Evolutionary conservation across 2,329 filamentous ascomycete species (phyloP).

Genomic region (Fusarium sp.): DNA sequence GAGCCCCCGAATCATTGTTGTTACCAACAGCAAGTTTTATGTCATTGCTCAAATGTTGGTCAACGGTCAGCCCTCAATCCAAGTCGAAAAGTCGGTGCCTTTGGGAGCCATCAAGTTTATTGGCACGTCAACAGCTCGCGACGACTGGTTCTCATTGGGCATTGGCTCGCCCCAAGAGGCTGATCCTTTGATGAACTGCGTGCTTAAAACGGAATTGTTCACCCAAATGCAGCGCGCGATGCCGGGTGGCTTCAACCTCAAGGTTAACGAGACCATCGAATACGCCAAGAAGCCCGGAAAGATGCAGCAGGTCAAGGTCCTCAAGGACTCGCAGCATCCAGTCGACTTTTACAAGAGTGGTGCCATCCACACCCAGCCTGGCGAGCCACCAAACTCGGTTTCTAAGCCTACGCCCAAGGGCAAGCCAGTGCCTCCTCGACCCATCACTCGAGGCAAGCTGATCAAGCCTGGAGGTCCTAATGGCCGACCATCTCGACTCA

Average conservation of each 20-base stretch:
- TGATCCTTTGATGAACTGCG: slow-evolving; percentile 92
- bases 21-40: slow-evolving; percentile 91
- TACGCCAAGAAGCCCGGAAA: slow-evolving; percentile 99
- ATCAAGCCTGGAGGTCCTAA: slow-evolving; percentile 91
- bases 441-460: slow-evolving; percentile 93
- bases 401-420: slow-evolving; percentile 90
- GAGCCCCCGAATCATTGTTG: slow-evolving; percentile 85
- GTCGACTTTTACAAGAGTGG: slow-evolving; percentile 96
- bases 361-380: slow-evolving; percentile 87
- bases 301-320: slow-evolving; percentile 86
- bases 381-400: slow-evolving; percentile 85
- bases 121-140: slow-evolving; percentile 83
- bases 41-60: slow-evolving; percentile 88
- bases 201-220: slow-evolving; percentile 98
- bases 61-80: slow-evolving; percentile 86
- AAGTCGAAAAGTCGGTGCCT: slow-evolving; percentile 85
- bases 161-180: slow-evolving; percentile 92
- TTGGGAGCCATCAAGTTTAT: slow-evolving; percentile 92
- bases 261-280: slow-evolving; percentile 87
- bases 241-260: slow-evolving; percentile 85
- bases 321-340: slow-evolving; percentile 85
- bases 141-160: slow-evolving; percentile 97
- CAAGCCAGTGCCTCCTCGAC: slow-evolving; percentile 88
- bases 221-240: slow-evolving; percentile 89
- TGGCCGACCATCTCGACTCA: slow-evolving; percentile 82